Percentiles rank a stretch among this genome's conserved stretches.
These are phyloP conservation scores for Beauveria medogensis DNA, from an alignment of 2,329 filamentous ascomycete species.

Conservation along the genomic window DNA sequence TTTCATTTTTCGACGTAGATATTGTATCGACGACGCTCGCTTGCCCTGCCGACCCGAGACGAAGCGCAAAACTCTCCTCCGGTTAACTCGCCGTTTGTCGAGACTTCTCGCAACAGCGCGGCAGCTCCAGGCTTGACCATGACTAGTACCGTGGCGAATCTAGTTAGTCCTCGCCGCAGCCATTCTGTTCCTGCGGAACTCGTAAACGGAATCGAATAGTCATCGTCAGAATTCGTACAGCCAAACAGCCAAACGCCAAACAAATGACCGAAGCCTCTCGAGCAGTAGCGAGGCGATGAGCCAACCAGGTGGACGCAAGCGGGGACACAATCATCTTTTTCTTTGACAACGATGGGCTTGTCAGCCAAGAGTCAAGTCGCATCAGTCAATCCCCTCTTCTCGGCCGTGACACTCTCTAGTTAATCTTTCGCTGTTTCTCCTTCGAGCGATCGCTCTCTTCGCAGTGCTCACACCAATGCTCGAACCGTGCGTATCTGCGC, in stretches of 20 bases:
- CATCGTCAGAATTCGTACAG: not conserved
- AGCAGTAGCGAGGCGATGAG: not conserved
- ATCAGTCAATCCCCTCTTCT: not conserved
- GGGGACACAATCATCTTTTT: not conserved
- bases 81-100: not conserved
- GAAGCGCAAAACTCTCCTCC: not conserved
- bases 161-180: not conserved
- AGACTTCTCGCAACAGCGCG: not conserved
- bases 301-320: not conserved
- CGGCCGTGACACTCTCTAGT: not conserved
- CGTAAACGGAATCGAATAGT: conserved; percentile 7
- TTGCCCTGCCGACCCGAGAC: not conserved
- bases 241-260: not conserved
- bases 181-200: not conserved
- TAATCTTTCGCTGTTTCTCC: not conserved
- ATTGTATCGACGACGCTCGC: not conserved
- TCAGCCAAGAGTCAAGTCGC: no score
- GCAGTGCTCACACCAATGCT: no score
- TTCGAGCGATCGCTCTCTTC: not conserved
- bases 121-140: not conserved
- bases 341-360: no score
- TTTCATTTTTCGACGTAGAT: not conserved
- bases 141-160: not conserved
- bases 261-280: not conserved
- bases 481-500: no score